Base-by-base conservation (phyloP, 345 rosid genomes). In the Bruguiera gymnorhiza region DNA sequence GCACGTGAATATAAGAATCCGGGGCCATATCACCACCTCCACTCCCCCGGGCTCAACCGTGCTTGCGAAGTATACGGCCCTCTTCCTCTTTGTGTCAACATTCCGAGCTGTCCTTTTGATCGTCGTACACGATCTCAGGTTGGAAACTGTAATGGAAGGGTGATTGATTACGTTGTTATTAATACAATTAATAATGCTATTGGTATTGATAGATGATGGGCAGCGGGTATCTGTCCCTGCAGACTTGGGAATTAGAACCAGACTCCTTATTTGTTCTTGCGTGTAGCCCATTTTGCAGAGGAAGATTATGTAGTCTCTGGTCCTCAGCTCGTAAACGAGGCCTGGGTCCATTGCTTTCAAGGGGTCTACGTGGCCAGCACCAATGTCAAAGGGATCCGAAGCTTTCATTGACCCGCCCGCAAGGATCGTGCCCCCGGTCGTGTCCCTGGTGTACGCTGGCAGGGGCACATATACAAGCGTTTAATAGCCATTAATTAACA, bases 361-460 rank as follows among this genome's bases (percentile, higher is more conserved):
- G 8, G 91, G 93, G 78, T 86, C 74, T 57, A 91, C 67, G 46
- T 87, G 93, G 55, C 96, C 96, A 0, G 93, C 83, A 5, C 93
- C 93, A 8, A 82, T 19, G 65, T 87, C 93, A 27, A 89, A 87
- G 4, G 95, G 86, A 20, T 73, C 77, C 0, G 85, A 74, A 37
- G 62, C 68, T 55, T 77, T 70, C 30, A 52, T 70, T 3, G 87
- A 72, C 29, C 88, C 87, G 0, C 86, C 87, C 0, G 83, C 73
- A 1, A 72, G 80, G 36, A 87, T 81, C 20, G 24, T 50, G 39
- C 85, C 85, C 2, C 19, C 54, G 37, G 60, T 70, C 21, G 75
- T 73, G 66, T 85, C 88, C 68, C 62, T 71, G 15, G 70, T 81
- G 46, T 51, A 74, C 19, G 91, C 86, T 83, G 79, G 31, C 10